phyloP scores from a whole-genome alignment of 2,329 filamentous ascomycete genomes.

The Claviceps sorghi region DNA sequence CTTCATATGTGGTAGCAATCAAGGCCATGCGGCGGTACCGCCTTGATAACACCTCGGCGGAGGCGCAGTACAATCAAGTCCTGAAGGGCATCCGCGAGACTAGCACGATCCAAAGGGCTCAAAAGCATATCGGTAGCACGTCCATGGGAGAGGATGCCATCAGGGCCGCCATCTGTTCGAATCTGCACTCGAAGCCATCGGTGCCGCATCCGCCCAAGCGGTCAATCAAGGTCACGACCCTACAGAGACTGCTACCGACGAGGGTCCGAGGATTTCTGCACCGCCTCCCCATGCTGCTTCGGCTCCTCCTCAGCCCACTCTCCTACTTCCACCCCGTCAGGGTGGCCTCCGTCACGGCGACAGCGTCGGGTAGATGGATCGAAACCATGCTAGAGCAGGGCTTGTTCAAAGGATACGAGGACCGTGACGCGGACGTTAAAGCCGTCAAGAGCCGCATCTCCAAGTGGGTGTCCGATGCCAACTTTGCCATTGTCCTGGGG shows the following conservation, averaged over 20 bases:
- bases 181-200: slow-evolving; percentile 4
- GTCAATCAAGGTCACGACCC: slow-evolving; percentile 5
- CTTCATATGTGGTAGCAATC: not conserved
- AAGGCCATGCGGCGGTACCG: slow-evolving; percentile 2
- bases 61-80: slow-evolving; percentile 1
- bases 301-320: slow-evolving; percentile 2
- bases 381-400: slow-evolving; percentile 3
- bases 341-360: slow-evolving; percentile 4
- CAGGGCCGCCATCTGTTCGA: slow-evolving; percentile 3
- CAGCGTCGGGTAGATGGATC: slow-evolving; percentile 3
- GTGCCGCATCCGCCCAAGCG: slow-evolving; percentile 4
- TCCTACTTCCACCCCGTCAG: slow-evolving; percentile 4
- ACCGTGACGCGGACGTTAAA: slow-evolving; percentile 1
- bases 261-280: slow-evolving; percentile 2
- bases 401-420: slow-evolving; percentile 3
- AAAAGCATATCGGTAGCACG: not conserved
- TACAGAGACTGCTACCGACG: not conserved
- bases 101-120: not conserved
- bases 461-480: slow-evolving; percentile 2
- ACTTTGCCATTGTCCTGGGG: slow-evolving; percentile 3
- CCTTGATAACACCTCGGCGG: not conserved
- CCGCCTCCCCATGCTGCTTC: slow-evolving; percentile 4
- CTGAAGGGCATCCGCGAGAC: not conserved
- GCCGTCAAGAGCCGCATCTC: slow-evolving; percentile 2
- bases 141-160: not conserved